Percentiles rank a stretch among this genome's conserved stretches.
Evolutionary conservation across 352 stramenopile species (phyloP).

Genomic region (Lagenidium sp.): DNA sequence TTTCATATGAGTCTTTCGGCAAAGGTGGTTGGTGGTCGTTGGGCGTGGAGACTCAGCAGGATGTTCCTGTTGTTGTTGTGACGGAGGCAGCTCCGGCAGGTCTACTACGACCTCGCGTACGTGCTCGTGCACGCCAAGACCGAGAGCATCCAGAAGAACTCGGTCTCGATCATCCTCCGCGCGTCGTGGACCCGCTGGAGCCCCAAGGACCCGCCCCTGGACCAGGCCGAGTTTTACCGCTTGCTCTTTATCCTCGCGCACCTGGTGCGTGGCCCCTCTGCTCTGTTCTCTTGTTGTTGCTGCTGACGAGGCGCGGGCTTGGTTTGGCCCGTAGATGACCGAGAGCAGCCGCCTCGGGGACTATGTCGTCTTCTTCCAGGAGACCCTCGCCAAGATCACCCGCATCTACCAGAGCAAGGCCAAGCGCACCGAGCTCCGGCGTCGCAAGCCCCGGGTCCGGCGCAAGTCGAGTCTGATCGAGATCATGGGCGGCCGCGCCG

Average conservation of each 20-base stretch:
- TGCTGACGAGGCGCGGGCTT: not conserved
- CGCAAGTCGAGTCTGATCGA: conserved; percentile 19
- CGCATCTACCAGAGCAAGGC: conserved; percentile 37
- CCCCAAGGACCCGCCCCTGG: conserved; percentile 37
- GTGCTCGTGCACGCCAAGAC: conserved; percentile 71
- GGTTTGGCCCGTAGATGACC: conserved; percentile 40
- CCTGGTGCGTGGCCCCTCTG: conserved; percentile 50
- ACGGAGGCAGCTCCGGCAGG: conserved; percentile 44
- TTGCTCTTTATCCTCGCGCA: conserved; percentile 68
- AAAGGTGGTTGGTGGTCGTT: not conserved
- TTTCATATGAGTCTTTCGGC: too few relatives aligned
- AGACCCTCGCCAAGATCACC: conserved; percentile 50
- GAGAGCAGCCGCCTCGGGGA: conserved; percentile 50
- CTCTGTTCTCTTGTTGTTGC: not conserved
- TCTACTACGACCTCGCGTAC: conserved; percentile 67
- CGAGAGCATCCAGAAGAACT: conserved; percentile 71
- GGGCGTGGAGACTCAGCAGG: too few relatives aligned
- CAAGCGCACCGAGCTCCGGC: conserved; percentile 8
- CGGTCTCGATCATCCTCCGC: conserved; percentile 67
- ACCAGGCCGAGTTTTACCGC: conserved; percentile 46
- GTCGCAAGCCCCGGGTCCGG: conserved; percentile 15
- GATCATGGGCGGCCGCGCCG: conserved; percentile 6
- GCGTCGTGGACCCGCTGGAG: conserved; percentile 64
- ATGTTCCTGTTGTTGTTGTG: too few relatives aligned
- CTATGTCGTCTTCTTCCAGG: conserved; percentile 70